Base-by-base conservation (phyloP, 371 early-diverging fungal species). In the Umbelopsis sp. region DNA sequence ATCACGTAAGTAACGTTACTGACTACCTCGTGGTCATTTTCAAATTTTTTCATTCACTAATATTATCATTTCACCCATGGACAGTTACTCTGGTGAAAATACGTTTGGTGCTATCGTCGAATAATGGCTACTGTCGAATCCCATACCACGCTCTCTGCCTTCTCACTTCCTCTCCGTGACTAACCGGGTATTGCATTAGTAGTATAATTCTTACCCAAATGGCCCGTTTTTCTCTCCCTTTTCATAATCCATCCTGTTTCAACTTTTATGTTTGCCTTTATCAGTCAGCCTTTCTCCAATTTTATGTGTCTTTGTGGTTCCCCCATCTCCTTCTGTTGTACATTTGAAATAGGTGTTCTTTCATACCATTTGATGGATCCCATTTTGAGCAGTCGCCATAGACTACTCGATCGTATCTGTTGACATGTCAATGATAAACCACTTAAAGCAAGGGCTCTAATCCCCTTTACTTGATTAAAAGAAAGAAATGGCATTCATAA, bases 71-170 rank as follows among this genome's bases (percentile, higher is more conserved):
- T 41, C 41, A 63, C 18, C 12, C 44, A 9, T 22, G 18, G 7
- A 24, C 52, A 85, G 84, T 44, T 92, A 94, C 74, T 91, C 94
- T 63, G 94, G 94, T 66, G 94, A 94, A 83, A 94, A 93, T 72
- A 93, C 93, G 7, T 93, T 94, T 80, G 94, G 94, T 18, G 50
- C 50, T 29, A 44, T 35, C 22, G 50, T 24, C 20, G 50, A 63
- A 63, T 38, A 52, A 70, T 57, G 44, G 48, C 8, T 44, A 35
- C 37, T 44, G 51, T 29, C 41, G 5, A 22, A 41, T 41, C 41
- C 41, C 41, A 41, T 41, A 41, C 41, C 41, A 41, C 41, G 41
- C 7, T 41, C 41, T 7, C 41, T 41, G 41, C 12, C 41, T 41
- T 41, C 41, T 41, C 41, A 41, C 12, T 41, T 41, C 12, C 12